Evolutionary conservation across 208 protist species (phyloP).

Genomic region (Acanthamoeba rhysodes): DNA sequence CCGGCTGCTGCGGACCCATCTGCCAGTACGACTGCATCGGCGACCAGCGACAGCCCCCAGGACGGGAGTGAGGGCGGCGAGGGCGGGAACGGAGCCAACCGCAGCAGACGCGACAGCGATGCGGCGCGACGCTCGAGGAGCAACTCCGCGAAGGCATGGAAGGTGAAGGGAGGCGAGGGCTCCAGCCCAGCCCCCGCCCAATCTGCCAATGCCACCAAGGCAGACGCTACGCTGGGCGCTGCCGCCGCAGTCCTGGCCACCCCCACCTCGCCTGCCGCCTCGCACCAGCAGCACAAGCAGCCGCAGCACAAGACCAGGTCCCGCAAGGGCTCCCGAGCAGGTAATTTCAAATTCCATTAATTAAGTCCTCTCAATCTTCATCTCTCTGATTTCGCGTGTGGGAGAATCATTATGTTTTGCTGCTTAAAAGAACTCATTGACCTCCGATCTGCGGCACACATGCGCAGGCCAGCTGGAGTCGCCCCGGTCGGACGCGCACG

Average conservation of each 20-base stretch:
- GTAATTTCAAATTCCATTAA: neutral
- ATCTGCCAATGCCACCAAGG: neutral
- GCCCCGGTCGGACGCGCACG: neutral
- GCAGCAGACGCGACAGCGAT: neutral
- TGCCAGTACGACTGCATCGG: neutral
- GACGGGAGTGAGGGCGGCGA: neutral
- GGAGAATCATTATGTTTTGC: no score
- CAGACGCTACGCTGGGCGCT: neutral
- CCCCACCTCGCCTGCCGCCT: neutral
- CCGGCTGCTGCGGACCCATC: neutral
- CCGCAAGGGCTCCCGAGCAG: constrained; percentile 4
- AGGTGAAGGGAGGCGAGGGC: constrained; percentile 56
- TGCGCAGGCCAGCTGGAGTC: constrained; percentile 12
- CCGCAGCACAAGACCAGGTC: neutral
- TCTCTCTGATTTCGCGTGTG: neutral
- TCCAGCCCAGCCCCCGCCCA: neutral
- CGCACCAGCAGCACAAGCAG: constrained; percentile 15
- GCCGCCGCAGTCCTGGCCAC: neutral
- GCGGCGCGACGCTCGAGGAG: constrained; percentile 7
- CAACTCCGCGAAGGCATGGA: constrained; percentile 48
- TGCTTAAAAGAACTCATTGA: neutral
- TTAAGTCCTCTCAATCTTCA: no score
- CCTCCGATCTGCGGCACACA: neutral
- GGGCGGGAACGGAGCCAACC: neutral
- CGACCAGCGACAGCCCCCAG: neutral